Conservation (phyloP, 2,329 filamentous ascomycete genomes). For the Leptodontidium sp. region DNA sequence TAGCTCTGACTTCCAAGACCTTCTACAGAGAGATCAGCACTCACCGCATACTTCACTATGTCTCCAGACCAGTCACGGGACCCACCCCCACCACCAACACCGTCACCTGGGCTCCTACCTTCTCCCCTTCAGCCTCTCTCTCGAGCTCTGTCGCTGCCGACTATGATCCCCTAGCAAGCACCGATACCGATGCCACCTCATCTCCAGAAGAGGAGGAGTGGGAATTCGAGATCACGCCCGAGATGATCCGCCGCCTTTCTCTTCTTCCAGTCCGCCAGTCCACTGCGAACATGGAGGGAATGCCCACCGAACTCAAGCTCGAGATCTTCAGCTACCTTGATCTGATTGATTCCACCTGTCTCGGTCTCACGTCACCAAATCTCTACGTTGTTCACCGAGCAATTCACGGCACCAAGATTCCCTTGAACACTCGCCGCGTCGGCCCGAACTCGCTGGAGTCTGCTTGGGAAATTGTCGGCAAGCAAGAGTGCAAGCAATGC, state of each 20-base stretch:
- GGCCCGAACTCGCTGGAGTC: conserved; percentile 71
- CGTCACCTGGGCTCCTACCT: conserved; percentile 25
- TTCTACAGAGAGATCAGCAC: neutral
- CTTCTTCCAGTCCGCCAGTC: conserved; percentile 27
- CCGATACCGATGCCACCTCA: conserved; percentile 38
- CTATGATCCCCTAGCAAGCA: conserved; percentile 34
- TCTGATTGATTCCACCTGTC: conserved; percentile 69
- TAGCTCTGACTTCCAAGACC: conserved; percentile 16
- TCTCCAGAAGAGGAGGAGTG: conserved; percentile 38
- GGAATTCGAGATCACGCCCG: conserved; percentile 39
- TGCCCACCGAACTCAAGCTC: conserved; percentile 68
- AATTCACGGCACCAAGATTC: conserved; percentile 61
- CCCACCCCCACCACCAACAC: conserved; percentile 12
- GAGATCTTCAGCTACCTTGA: conserved; percentile 69
- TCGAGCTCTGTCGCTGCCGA: conserved; percentile 28
- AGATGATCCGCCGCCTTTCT: conserved; percentile 35
- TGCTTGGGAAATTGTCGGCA: conserved; percentile 68
- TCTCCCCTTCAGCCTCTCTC: conserved; percentile 28
- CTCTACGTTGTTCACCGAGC: conserved; percentile 66
- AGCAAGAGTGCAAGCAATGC: conserved; percentile 69
- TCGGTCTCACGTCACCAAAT: conserved; percentile 65
- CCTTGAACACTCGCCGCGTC: conserved; percentile 62
- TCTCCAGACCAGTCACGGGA: conserved; percentile 26
- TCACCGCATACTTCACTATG: neutral
- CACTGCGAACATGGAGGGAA: conserved; percentile 52